Evolutionary conservation across 2,329 filamentous ascomycete species (phyloP).

Genomic region (Ciborinia camelliae): DNA sequence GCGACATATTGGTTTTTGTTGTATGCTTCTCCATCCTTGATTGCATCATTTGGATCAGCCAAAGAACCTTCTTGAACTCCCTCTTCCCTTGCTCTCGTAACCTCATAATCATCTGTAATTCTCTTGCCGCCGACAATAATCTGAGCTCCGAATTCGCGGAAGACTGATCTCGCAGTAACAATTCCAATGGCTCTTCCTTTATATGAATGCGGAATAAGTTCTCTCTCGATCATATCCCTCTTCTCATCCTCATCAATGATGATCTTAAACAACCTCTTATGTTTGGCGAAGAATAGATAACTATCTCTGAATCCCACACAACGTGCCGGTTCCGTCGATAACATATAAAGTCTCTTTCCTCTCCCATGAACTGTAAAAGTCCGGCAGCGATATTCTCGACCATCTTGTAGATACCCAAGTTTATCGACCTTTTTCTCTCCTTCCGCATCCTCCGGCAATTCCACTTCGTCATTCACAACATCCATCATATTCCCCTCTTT

Average conservation of each 20-base stretch:
- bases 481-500: slow-evolving; percentile 91
- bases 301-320: slow-evolving; percentile 97
- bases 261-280: slow-evolving; percentile 94
- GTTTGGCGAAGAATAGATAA: slow-evolving; percentile 98
- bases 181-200: slow-evolving; percentile 97
- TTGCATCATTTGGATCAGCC: slow-evolving; percentile 84
- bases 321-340: slow-evolving; percentile 94
- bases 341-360: slow-evolving; percentile 88
- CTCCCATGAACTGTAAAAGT: slow-evolving; percentile 88
- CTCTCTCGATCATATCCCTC: slow-evolving; percentile 88
- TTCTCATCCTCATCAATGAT: slow-evolving; percentile 98
- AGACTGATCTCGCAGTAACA: slow-evolving; percentile 92
- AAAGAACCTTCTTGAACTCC: slow-evolving; percentile 84
- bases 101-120: slow-evolving; percentile 87
- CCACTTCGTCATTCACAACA: slow-evolving; percentile 88
- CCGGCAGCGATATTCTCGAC: slow-evolving; percentile 88
- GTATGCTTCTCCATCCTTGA: slow-evolving; percentile 78
- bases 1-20: slow-evolving; percentile 99
- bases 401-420: slow-evolving; percentile 74
- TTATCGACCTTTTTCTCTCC: slow-evolving; percentile 95
- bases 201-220: slow-evolving; percentile 96
- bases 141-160: slow-evolving; percentile 90
- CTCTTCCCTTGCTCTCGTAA: slow-evolving; percentile 67
- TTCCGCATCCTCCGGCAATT: slow-evolving; percentile 78
- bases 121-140: slow-evolving; percentile 90